A percentile compares a stretch with the other conserved stretches of the same genome.
Evolutionary conservation across 2,329 filamentous ascomycete genomes (phyloP).

Genomic region (Chlorencoelia australis): DNA sequence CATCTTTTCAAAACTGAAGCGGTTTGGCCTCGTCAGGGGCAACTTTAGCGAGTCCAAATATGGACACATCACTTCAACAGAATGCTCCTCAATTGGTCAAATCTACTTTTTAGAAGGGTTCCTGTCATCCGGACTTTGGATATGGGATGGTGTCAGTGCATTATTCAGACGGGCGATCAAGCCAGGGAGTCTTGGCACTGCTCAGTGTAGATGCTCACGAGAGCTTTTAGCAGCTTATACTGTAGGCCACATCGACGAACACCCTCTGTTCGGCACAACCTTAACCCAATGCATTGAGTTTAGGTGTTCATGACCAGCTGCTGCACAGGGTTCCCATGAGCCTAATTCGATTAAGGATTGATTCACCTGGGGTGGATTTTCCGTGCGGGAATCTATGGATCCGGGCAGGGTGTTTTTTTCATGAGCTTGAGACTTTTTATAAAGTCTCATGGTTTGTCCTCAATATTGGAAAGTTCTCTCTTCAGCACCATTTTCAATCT

Average conservation of each 20-base stretch:
- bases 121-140: slow-evolving; percentile 11
- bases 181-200: too few relatives aligned
- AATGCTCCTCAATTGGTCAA: slow-evolving; percentile 10
- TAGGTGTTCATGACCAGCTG: slow-evolving; percentile 5
- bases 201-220: too few relatives aligned
- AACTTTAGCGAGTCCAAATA: too few relatives aligned
- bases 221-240: too few relatives aligned
- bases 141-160: slow-evolving; percentile 13
- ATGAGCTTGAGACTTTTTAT: slow-evolving; percentile 18
- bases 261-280: too few relatives aligned
- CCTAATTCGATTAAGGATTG: slow-evolving; percentile 16
- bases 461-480: slow-evolving; percentile 6
- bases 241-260: too few relatives aligned
- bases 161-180: slow-evolving; percentile 10
- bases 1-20: too few relatives aligned
- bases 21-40: too few relatives aligned
- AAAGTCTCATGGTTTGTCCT: slow-evolving; percentile 9
- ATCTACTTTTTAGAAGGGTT: too few relatives aligned
- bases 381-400: slow-evolving; percentile 17
- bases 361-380: slow-evolving; percentile 11
- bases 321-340: slow-evolving; percentile 9
- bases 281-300: slow-evolving; percentile 16
- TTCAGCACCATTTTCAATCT: slow-evolving; percentile 16
- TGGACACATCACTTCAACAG: too few relatives aligned
- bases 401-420: slow-evolving; percentile 12